These are phyloP conservation scores for Gracilaria gracilis DNA, from an alignment of 23 red algal species.

Conservation along the genomic window DNA sequence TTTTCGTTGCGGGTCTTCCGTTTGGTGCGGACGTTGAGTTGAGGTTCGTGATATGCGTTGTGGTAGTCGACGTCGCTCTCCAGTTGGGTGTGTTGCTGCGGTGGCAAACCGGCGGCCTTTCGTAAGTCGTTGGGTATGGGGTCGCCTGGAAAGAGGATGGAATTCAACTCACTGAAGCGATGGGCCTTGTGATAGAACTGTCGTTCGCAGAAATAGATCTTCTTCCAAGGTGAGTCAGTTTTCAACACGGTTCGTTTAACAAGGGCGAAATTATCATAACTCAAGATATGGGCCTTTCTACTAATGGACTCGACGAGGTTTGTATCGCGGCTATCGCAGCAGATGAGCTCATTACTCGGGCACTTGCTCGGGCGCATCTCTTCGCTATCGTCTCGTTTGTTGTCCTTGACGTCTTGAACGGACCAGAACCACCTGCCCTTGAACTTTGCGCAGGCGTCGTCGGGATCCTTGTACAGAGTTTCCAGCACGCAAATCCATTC, in stretches of 20 bases:
- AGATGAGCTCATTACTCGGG: conserved; percentile 43
- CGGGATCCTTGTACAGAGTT: conserved; percentile 41
- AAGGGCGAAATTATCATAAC: conserved; percentile 67
- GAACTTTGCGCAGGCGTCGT: conserved; percentile 46
- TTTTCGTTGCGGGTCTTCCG: conserved; percentile 29
- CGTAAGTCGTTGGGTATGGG: conserved; percentile 64
- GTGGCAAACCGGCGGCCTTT: conserved; percentile 58
- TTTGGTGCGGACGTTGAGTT: neutral
- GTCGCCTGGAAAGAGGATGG: conserved; percentile 66
- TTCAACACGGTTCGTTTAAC: conserved; percentile 48
- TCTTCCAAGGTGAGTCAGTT: conserved; percentile 27
- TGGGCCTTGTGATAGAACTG: conserved; percentile 73
- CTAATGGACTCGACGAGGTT: conserved; percentile 74
- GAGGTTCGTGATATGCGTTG: conserved; percentile 35
- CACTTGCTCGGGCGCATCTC: conserved; percentile 67
- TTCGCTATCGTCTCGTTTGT: conserved; percentile 20
- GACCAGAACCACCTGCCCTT: conserved; percentile 75
- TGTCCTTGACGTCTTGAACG: conserved; percentile 50
- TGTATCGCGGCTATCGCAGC: conserved; percentile 62
- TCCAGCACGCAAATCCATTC: conserved; percentile 73
- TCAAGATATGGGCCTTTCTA: conserved; percentile 48
- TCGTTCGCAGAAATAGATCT: conserved; percentile 60
- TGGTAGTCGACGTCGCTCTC: conserved; percentile 43
- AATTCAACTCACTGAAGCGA: conserved; percentile 71
- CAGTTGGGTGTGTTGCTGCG: conserved; percentile 20